Evolutionary conservation across 352 stramenopile species (phyloP), one percentile per base, ranked within the genome.

Genomic region (Globisporangium echinulatum): DNA sequence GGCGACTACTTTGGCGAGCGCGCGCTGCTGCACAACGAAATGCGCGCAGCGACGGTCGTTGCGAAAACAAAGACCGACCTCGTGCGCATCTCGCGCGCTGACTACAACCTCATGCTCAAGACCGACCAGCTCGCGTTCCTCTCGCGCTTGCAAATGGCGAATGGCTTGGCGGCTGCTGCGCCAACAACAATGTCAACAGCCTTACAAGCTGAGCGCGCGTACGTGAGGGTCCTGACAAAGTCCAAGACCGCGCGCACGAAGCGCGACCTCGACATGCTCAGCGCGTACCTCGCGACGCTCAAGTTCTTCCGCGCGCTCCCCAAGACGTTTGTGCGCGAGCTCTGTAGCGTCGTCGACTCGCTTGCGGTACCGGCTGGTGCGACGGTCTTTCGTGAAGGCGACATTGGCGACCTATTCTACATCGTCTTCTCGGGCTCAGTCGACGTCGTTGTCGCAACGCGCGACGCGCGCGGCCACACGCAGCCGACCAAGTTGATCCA

Each of bases 1-100:
- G 79, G 79, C 10, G 82, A 91, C 54, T 88, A 86, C 67, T 88
- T 88, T 51, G 82, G 82, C 9, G 82, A 91, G 63, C 75, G 82
- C n/a, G 71, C 77, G 2, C 62, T 91, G 13, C 56, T 88, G 1
- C 79, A 67, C 49, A 82, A 88, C 53, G 79, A 88, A 8, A 66
- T 77, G 2, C 74, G 82, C 8, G 77, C 78, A 0, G 79, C 79
- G 7, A 91, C 82, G 2, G 74, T 89, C 11, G 46, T 88, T 15
- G 71, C 77, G 2, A 89, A 86, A 52, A 77, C 69, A 7, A 47
- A 67, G 1, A 66, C 64, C 0, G 82, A 91, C 40, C 70, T 89
- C 38, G 82, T 91, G 1, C 68, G 71, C 39, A 88, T 91, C 67
- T 80, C 77, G 8, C 71, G 79, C 7, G 74, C 69, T 6, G 82